Percentiles rank a stretch among this genome's conserved stretches.
These are phyloP conservation scores for Gentiana dahurica DNA, from an alignment of 257 asterid species.

Conservation along the genomic window DNA sequence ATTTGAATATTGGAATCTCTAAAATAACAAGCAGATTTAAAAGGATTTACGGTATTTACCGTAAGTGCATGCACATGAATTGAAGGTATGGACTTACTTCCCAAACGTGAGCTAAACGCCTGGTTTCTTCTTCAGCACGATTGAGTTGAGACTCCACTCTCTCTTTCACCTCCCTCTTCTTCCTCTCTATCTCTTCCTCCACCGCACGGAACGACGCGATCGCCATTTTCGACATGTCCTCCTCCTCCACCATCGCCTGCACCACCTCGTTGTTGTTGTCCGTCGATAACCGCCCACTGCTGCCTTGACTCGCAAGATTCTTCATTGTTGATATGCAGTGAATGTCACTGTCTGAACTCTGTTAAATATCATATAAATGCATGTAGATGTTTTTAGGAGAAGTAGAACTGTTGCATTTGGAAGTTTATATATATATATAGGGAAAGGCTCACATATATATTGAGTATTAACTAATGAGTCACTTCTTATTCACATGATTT, in stretches of 20 bases:
- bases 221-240: conserved; percentile 49
- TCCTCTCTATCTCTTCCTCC: conserved; percentile 80
- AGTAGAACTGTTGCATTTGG: not conserved
- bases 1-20: no score
- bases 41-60: no score
- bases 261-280: conserved; percentile 9
- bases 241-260: conserved; percentile 21
- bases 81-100: conserved; percentile 28
- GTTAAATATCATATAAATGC: not conserved
- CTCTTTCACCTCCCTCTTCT: conserved; percentile 54
- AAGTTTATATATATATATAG: not conserved
- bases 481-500: no score
- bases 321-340: conserved; percentile 15
- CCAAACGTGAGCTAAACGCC: conserved; percentile 67
- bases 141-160: conserved; percentile 66
- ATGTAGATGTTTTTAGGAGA: not conserved
- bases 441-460: no score
- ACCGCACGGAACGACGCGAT: conserved; percentile 48
- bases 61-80: no score
- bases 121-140: conserved; percentile 70
- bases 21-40: no score
- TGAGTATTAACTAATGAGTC: no score
- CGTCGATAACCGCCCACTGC: conserved; percentile 45
- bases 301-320: conserved; percentile 41
- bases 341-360: no score